Evolutionary conservation across 257 asterid genomes (phyloP).

Genomic region (Avicennia marina): DNA sequence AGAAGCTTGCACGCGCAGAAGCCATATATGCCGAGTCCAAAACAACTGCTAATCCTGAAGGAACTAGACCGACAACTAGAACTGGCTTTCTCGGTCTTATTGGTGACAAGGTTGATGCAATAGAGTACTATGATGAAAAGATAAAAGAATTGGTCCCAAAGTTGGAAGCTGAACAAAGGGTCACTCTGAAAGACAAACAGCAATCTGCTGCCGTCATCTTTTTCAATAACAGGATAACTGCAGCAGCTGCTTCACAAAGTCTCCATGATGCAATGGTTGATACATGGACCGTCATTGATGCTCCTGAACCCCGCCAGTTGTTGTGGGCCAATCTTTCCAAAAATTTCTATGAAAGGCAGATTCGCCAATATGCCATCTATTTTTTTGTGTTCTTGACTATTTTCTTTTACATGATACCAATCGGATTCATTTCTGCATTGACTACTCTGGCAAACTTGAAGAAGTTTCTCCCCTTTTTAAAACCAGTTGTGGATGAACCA

Average conservation of each 20-base stretch:
- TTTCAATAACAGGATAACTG: conserved; percentile 64
- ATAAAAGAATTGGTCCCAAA: conserved; percentile 50
- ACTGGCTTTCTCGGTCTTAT: conserved; percentile 74
- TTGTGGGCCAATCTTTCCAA: conserved; percentile 75
- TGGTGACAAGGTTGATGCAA: conserved; percentile 76
- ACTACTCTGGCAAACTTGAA: conserved; percentile 72
- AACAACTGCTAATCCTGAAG: conserved; percentile 52
- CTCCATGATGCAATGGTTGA: conserved; percentile 71
- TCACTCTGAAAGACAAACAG: conserved; percentile 73
- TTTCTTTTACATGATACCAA: conserved; percentile 89
- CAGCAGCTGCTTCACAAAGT: conserved; percentile 85
- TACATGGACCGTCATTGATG: conserved; percentile 70
- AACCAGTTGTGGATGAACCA: conserved; percentile 40
- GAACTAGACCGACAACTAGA: conserved; percentile 54
- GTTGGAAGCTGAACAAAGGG: conserved; percentile 68
- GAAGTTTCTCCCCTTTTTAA: conserved; percentile 70
- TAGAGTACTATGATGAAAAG: conserved; percentile 63
- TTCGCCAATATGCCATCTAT: conserved; percentile 53
- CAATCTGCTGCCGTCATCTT: conserved; percentile 71
- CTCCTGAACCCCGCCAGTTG: conserved; percentile 74
- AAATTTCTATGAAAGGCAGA: conserved; percentile 45
- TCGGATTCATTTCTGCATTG: conserved; percentile 74
- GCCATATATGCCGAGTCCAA: conserved; percentile 52
- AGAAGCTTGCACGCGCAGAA: conserved; percentile 82
- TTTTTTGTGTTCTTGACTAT: conserved; percentile 72